Conservation (phyloP, 306 rosid genomes). For the Sindora glabra region DNA sequence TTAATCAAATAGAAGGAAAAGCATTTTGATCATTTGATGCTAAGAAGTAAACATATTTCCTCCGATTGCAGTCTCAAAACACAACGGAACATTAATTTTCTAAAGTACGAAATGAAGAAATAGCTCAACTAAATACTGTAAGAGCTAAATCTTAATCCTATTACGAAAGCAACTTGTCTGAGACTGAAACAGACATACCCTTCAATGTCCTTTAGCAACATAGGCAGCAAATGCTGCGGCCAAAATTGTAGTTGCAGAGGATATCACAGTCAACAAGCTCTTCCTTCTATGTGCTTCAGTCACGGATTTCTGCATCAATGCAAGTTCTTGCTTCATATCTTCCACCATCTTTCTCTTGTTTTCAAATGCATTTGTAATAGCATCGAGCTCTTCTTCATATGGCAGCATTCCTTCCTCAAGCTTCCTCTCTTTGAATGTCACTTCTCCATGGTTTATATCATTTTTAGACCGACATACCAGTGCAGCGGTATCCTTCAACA, state of each 20-base stretch:
- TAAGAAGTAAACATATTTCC: not conserved
- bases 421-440: slow-evolving; percentile 19
- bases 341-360: slow-evolving; percentile 49
- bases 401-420: slow-evolving; percentile 35
- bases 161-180: slow-evolving; percentile 4
- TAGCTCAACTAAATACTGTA: slow-evolving; percentile 4
- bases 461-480: slow-evolving; percentile 16
- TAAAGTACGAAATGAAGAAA: slow-evolving; percentile 5
- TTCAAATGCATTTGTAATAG: slow-evolving; percentile 57
- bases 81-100: slow-evolving; percentile 11
- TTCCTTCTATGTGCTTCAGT: slow-evolving; percentile 42
- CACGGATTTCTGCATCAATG: slow-evolving; percentile 18
- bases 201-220: slow-evolving; percentile 60
- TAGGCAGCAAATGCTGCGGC: slow-evolving; percentile 63
- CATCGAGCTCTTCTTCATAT: slow-evolving; percentile 42
- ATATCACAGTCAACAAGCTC: slow-evolving; percentile 50
- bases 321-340: slow-evolving; percentile 48
- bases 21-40: not conserved
- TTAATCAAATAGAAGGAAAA: too few relatives aligned
- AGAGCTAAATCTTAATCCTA: slow-evolving; percentile 19
- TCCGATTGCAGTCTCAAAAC: not conserved
- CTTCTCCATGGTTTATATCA: slow-evolving; percentile 10
- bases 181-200: not conserved
- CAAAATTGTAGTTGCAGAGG: slow-evolving; percentile 57
- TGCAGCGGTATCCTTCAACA: slow-evolving; percentile 57